These are phyloP conservation scores for Rickenella mellea DNA, from an alignment of 768 basidiomycete genomes.

Conservation along the genomic window DNA sequence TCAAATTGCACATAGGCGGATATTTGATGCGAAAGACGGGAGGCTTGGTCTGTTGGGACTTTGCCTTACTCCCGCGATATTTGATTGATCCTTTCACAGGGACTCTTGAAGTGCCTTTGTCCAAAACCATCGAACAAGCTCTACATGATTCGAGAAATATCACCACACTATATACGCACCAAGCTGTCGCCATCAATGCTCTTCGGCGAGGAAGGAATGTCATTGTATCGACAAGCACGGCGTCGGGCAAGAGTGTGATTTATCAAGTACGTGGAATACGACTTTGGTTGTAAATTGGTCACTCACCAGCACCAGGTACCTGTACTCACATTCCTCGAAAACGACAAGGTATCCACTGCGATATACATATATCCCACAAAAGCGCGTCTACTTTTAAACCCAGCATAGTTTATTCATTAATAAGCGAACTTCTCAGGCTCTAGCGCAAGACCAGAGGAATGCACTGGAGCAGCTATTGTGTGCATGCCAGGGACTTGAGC, in stretches of 20 bases:
- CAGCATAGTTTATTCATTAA: background rate
- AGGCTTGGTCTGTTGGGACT: slow-evolving; percentile 34
- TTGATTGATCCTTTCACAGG: slow-evolving; percentile 21
- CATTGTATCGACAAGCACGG: slow-evolving; percentile 84
- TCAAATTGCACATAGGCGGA: slow-evolving; percentile 55
- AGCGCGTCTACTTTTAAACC: slow-evolving; percentile 21
- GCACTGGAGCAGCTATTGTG: slow-evolving; percentile 60
- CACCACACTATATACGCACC: slow-evolving; percentile 53
- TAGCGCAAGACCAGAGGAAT: slow-evolving; percentile 80
- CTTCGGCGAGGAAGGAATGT: slow-evolving; percentile 54
- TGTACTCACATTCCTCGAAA: slow-evolving; percentile 54
- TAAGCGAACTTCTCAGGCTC: slow-evolving; percentile 38
- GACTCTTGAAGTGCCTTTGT: slow-evolving; percentile 45
- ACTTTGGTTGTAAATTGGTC: background rate
- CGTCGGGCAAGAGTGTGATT: slow-evolving; percentile 82
- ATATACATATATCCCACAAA: slow-evolving; percentile 89
- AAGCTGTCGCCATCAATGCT: slow-evolving; percentile 62
- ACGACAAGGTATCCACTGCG: slow-evolving; percentile 51
- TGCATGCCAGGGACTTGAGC: slow-evolving; percentile 50
- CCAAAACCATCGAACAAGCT: slow-evolving; percentile 43
- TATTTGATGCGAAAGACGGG: slow-evolving; percentile 41
- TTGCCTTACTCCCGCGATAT: background rate
- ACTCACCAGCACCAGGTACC: slow-evolving; percentile 43
- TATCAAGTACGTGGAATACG: slow-evolving; percentile 52
- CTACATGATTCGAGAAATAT: slow-evolving; percentile 53